Conservation (phyloP, 768 basidiomycete species). For the Tremella fuciformis region DNA sequence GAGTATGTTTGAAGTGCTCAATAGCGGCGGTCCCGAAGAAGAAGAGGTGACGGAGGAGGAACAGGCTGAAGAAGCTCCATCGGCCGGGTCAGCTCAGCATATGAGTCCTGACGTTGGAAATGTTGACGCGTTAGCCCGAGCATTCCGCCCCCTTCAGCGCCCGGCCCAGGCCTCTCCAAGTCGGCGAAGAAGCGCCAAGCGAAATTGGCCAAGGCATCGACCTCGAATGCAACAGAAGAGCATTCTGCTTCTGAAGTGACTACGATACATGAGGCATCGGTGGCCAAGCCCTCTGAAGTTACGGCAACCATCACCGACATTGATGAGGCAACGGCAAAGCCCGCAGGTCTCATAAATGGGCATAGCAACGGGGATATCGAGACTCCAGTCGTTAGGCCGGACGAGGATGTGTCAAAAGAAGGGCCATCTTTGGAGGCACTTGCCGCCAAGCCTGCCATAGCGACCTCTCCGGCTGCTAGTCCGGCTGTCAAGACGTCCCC, state of each 20-base stretch:
- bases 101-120: background rate
- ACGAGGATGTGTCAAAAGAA: too few species aligned
- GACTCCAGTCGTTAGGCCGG: too few species aligned
- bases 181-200: constrained; percentile 33
- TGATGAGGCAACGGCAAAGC: background rate
- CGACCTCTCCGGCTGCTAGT: too few species aligned
- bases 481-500: too few species aligned
- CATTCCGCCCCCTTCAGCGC: too few species aligned
- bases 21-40: constrained; percentile 20
- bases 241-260: background rate
- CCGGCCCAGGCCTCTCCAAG: constrained; percentile 14
- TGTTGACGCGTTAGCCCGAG: background rate
- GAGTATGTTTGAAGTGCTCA: constrained; percentile 32
- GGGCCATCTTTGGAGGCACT: too few species aligned
- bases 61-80: constrained; percentile 15
- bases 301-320: background rate
- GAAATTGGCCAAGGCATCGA: constrained; percentile 15
- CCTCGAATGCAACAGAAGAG: background rate
- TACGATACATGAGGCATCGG: background rate
- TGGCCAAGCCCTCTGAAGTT: background rate
- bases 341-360: background rate
- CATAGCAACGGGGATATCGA: background rate
- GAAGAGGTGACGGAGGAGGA: constrained; percentile 32
- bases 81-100: background rate
- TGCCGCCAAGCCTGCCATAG: too few species aligned